phyloP scores from a whole-genome alignment of 1,284 basidiomycete genomes.

The Vanrija sp. region DNA sequence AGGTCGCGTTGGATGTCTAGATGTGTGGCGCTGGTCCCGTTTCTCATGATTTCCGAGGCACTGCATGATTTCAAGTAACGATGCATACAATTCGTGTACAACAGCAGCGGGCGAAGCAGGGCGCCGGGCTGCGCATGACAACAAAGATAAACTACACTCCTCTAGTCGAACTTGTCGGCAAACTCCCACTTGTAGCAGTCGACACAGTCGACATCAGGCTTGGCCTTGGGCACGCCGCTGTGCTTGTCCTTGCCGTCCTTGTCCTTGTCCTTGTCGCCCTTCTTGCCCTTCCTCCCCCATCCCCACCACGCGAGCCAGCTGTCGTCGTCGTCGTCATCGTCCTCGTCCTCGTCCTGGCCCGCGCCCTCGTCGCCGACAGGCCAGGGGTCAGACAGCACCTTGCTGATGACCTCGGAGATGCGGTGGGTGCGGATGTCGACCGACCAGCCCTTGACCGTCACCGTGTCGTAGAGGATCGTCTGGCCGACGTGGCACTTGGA shows the following conservation, averaged over 20 bases:
- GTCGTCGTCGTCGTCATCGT: constrained; percentile 9
- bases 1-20: neutral
- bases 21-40: no score
- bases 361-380: constrained; percentile 47
- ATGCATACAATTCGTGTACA: neutral
- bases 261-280: constrained; percentile 16
- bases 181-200: constrained; percentile 51
- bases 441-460: constrained; percentile 74
- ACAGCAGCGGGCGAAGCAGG: neutral
- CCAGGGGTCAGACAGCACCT: constrained; percentile 74
- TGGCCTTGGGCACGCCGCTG: constrained; percentile 46
- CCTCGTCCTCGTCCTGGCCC: constrained; percentile 14
- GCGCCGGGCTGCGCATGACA: neutral
- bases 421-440: constrained; percentile 73
- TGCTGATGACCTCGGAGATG: constrained; percentile 70
- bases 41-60: no score
- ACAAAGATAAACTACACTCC: neutral
- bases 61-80: neutral
- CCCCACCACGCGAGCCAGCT: constrained; percentile 6
- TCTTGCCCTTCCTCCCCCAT: constrained; percentile 11
- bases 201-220: constrained; percentile 43
- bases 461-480: constrained; percentile 82
- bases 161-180: constrained; percentile 37
- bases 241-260: constrained; percentile 50
- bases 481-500: constrained; percentile 73